These are phyloP conservation scores for Coemansia nantahalensis DNA, from an alignment of 192 early-diverging fungal genomes.

Conservation along the genomic window DNA sequence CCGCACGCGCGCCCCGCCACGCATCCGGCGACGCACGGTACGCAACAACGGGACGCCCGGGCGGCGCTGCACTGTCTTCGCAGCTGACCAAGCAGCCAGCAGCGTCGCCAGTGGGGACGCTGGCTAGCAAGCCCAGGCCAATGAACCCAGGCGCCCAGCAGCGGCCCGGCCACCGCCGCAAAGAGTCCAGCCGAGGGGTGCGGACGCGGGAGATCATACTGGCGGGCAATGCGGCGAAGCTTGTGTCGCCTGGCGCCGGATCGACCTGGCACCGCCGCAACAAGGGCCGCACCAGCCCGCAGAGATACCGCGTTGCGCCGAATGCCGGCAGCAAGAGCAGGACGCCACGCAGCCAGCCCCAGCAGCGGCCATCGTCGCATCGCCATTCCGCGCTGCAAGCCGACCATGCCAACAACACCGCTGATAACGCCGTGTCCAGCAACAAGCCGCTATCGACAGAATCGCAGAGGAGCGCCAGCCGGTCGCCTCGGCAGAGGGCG, in stretches of 20 bases:
- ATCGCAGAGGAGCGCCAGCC: too few species aligned
- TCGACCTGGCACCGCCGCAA: slow-evolving; percentile 1
- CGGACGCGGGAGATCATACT: slow-evolving; percentile 40
- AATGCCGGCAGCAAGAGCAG: not conserved
- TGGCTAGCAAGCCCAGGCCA: not conserved
- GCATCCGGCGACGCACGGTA: too few species aligned
- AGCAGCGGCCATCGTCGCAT: too few species aligned
- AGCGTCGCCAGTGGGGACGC: not conserved
- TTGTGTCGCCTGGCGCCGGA: not conserved
- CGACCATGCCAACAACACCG: not conserved
- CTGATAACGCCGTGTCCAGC: too few species aligned
- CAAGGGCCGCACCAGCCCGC: not conserved
- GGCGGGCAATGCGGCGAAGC: slow-evolving; percentile 1
- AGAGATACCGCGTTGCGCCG: not conserved
- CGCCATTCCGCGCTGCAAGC: not conserved
- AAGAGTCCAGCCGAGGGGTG: slow-evolving; percentile 29
- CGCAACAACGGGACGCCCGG: too few species aligned
- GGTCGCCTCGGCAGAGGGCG: too few species aligned
- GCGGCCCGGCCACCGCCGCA: slow-evolving; percentile 7
- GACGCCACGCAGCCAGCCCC: too few species aligned
- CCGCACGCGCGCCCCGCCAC: too few species aligned
- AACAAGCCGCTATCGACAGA: too few species aligned
- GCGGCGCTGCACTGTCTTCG: too few species aligned
- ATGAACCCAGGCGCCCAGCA: not conserved
- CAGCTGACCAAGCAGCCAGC: not conserved